These are phyloP conservation scores for Cladosporium oxysporum DNA, from an alignment of 2,329 filamentous ascomycete genomes.

Conservation along the genomic window DNA sequence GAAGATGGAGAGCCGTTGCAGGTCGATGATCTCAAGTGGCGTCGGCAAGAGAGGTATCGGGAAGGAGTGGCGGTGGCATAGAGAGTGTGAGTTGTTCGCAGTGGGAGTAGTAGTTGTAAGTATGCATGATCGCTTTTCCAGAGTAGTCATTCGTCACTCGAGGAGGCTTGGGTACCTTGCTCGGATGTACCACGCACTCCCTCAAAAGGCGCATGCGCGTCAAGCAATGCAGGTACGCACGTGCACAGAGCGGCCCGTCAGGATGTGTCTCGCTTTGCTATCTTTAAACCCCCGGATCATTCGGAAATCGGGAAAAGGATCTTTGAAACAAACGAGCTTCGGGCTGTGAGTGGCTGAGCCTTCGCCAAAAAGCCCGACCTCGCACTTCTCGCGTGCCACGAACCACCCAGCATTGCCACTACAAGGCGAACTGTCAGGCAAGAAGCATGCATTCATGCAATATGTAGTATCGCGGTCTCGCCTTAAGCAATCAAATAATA, in stretches of 20 bases:
- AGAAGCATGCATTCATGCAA: background rate
- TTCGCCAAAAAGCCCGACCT: background rate
- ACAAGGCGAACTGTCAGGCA: background rate
- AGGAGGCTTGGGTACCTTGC: slow-evolving; percentile 8
- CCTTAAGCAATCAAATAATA: background rate
- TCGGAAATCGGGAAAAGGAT: background rate
- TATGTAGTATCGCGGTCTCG: background rate
- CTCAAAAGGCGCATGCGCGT: slow-evolving; percentile 3
- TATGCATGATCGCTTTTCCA: slow-evolving; percentile 3
- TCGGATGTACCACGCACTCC: background rate
- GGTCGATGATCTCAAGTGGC: background rate
- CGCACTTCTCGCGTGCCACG: background rate
- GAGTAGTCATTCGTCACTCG: background rate
- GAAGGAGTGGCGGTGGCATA: background rate
- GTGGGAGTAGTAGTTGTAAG: background rate
- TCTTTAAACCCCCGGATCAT: background rate
- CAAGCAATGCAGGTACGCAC: slow-evolving; percentile 1
- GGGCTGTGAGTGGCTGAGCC: slow-evolving; percentile 4
- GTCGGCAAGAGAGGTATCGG: background rate
- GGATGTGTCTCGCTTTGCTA: background rate
- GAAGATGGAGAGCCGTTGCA: slow-evolving; percentile 8
- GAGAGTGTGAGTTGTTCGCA: background rate
- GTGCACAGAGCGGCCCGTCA: background rate
- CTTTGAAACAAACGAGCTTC: background rate
- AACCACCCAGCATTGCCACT: background rate